Conservation (phyloP, 306 rosid species). For the Cucurbita moschata region DNA sequence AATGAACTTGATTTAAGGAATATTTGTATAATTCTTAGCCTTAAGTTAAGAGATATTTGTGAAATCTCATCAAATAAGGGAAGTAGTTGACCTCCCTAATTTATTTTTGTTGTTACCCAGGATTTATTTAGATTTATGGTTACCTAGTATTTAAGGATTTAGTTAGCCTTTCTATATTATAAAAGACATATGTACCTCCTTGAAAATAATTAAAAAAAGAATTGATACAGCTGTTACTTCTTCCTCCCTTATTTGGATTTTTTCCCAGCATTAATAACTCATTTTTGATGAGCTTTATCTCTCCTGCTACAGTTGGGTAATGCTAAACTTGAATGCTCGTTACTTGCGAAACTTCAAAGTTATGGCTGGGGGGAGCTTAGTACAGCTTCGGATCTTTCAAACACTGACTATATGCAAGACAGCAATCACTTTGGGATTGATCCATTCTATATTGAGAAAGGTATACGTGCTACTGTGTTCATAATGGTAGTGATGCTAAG, state of each 20-base stretch:
- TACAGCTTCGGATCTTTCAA: slow-evolving; percentile 12
- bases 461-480: slow-evolving; percentile 11
- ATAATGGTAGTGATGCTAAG: neutral
- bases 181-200: too few relatives aligned
- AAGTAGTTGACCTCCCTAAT: too few relatives aligned
- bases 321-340: slow-evolving; percentile 17
- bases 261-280: neutral
- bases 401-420: slow-evolving; percentile 17
- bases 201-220: too few relatives aligned
- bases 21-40: too few relatives aligned
- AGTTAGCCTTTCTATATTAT: too few relatives aligned
- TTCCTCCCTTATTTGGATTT: neutral
- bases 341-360: slow-evolving; percentile 43
- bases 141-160: too few relatives aligned
- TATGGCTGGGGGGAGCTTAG: slow-evolving; percentile 65
- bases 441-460: slow-evolving; percentile 72
- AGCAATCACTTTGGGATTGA: slow-evolving; percentile 47
- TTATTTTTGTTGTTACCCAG: too few relatives aligned
- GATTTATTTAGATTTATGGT: too few relatives aligned
- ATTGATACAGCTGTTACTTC: neutral
- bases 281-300: neutral
- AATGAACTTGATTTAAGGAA: too few relatives aligned
- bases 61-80: too few relatives aligned
- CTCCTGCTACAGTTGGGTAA: slow-evolving; percentile 26
- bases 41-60: too few relatives aligned